Base-by-base conservation (phyloP, 1,284 basidiomycete species). In the Cutaneotrichosporon sp. region DNA sequence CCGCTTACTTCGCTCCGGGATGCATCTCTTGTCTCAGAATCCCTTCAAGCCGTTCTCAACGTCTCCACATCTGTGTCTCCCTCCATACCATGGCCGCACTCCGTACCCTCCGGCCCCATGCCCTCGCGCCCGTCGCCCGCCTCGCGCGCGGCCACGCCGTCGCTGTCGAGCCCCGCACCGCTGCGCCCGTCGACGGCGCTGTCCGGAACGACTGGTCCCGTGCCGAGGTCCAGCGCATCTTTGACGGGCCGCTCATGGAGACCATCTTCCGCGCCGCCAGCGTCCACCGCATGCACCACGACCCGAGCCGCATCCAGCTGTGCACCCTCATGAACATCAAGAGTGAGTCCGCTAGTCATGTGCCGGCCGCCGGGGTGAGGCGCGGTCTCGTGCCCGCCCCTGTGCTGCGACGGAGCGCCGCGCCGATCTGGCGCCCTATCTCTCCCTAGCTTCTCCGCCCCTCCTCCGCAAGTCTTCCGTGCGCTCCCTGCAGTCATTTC, bases 311-410 rank as follows among this genome's bases (percentile, higher is more conserved):
- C 80, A 87, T 99, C 36, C 95, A 99, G 82, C 85, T 99, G 25
- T 98, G 95, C 76, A 98, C 95, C 2, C 85, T 99, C 33, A 95
- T 98, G 91, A 99, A 98, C 79, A 99, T 99, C 81, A 99, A 99
- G 82, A 95, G 91, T 93, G 76, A 68, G 89, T 84, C 18, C 29
- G 29, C 4, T 11, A 2, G 43, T 16, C 10, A 5, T 13, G n/a
- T 42, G 42, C 8, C 6, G 2, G n/a, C n/a, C n/a, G 24, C 29
- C 5, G 29, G 29, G 29, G 29, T 29, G 29, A 29, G 29, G 29
- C 4, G 29, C 27, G 29, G 29, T 14, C 27, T 33, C 3, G 20
- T 46, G 43, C 24, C 43, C 20, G 43, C 18, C 51, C 51, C n/a
- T 29, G n/a, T n/a, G n/a, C n/a, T n/a, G 5, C 29, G 29, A 29